phyloP scores from a whole-genome alignment of 352 stramenopile species.

The Pythium folliculosum region DNA sequence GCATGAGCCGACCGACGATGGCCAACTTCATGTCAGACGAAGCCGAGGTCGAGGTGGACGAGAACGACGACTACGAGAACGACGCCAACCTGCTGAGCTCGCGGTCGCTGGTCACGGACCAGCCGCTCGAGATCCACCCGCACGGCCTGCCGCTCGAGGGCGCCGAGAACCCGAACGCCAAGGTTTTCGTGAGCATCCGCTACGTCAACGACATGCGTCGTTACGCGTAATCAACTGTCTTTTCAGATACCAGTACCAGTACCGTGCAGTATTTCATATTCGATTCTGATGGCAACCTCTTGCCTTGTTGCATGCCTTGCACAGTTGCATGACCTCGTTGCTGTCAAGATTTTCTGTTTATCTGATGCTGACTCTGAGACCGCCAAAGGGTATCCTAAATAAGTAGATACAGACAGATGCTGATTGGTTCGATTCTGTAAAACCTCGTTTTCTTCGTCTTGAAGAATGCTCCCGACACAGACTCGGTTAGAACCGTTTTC shows the following conservation, averaged over 20 bases:
- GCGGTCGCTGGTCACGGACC: slow-evolving; percentile 53
- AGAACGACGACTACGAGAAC: slow-evolving; percentile 66
- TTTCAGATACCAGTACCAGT: no score
- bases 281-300: no score
- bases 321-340: no score
- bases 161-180: slow-evolving; percentile 48
- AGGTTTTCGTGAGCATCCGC: slow-evolving; percentile 77
- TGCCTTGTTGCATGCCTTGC: no score
- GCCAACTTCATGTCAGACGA: slow-evolving; percentile 42
- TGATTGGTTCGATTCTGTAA: no score
- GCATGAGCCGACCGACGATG: slow-evolving; percentile 40
- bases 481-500: slow-evolving; percentile 7
- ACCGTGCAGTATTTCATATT: no score
- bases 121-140: slow-evolving; percentile 50
- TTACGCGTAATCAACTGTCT: slow-evolving; percentile 56
- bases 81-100: slow-evolving; percentile 64
- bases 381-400: no score
- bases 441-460: slow-evolving; percentile 4
- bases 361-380: no score
- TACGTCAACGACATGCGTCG: slow-evolving; percentile 89
- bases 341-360: no score
- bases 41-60: slow-evolving; percentile 26
- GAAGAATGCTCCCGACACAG: neutral
- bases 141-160: slow-evolving; percentile 51
- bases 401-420: no score